Evolutionary conservation across 345 rosid genomes (phyloP).

Genomic region (Hibiscus tridactylites): DNA sequence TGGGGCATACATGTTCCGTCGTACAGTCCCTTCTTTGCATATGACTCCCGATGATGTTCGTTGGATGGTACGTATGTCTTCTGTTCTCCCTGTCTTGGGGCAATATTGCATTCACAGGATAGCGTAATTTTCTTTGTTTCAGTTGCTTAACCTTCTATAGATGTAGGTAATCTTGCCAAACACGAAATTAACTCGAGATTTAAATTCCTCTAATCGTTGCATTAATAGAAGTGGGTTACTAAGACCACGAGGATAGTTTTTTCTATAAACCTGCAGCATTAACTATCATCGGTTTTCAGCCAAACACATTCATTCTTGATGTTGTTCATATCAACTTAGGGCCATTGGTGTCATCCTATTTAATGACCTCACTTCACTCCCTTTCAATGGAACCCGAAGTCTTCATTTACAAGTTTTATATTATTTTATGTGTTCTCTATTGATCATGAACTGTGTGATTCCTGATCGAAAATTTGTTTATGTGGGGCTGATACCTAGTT

Average conservation of each 20-base stretch:
- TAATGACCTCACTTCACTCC: neutral
- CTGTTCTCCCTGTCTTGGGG: neutral
- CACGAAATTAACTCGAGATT: neutral
- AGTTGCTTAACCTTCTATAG: neutral
- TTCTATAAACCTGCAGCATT: neutral
- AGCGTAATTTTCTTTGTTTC: neutral
- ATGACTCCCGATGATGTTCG: slow-evolving; percentile 89
- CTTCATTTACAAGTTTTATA: neutral
- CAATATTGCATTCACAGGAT: neutral
- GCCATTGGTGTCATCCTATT: neutral
- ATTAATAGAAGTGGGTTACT: neutral
- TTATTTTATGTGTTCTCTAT: neutral
- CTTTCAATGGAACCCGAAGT: neutral
- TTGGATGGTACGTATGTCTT: slow-evolving; percentile 67
- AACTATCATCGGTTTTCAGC: neutral
- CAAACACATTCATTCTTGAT: neutral
- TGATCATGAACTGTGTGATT: neutral
- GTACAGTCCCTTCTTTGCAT: slow-evolving; percentile 86
- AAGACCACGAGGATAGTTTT: neutral
- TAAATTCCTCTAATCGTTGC: neutral
- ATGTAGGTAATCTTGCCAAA: neutral
- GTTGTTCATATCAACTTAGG: neutral
- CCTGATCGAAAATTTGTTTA: neutral
- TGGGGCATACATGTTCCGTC: slow-evolving; percentile 86
- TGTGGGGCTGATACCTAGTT: slow-evolving; percentile 9